These are phyloP conservation scores for Neurospora sp. DNA, from an alignment of 495 filamentous ascomycete species.

Conservation along the genomic window DNA sequence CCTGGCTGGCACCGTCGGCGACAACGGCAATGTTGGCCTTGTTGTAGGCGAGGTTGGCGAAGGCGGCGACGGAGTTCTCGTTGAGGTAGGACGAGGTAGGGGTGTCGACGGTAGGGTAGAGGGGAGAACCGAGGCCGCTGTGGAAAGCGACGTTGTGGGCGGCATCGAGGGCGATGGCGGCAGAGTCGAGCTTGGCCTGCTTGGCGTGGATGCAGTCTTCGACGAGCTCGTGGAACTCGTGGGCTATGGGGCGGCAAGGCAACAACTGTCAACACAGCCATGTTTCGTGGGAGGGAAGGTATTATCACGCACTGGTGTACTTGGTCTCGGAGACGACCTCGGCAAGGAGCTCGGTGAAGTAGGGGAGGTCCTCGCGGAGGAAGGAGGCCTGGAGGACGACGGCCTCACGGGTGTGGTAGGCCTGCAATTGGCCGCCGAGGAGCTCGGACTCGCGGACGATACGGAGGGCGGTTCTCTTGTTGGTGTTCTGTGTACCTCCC, in stretches of 20 bases:
- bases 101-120: conserved; percentile 58
- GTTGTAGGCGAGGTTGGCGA: conserved; percentile 64
- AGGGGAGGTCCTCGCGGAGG: conserved; percentile 87
- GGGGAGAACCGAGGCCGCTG: conserved; percentile 69
- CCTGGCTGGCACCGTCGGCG: conserved; percentile 71
- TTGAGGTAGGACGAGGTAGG: conserved; percentile 70
- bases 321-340: conserved; percentile 84
- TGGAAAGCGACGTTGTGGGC: conserved; percentile 91
- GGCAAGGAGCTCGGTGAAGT: conserved; percentile 91
- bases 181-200: conserved; percentile 59
- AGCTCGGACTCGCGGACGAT: conserved; percentile 93
- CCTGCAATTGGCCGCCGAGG: conserved; percentile 72
- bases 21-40: conserved; percentile 88
- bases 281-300: neutral
- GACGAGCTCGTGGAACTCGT: conserved; percentile 84
- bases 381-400: conserved; percentile 88
- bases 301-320: conserved; percentile 57
- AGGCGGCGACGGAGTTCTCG: conserved; percentile 57
- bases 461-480: conserved; percentile 75
- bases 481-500: conserved; percentile 54
- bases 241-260: conserved; percentile 41
- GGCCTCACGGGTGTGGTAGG: conserved; percentile 87
- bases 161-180: conserved; percentile 68
- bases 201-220: conserved; percentile 57
- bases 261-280: conserved; percentile 12